A percentile compares a stretch with the other conserved stretches of the same genome.
Conservation (phyloP, 139 green algal genomes). For the Picocystis salinarum region DNA sequence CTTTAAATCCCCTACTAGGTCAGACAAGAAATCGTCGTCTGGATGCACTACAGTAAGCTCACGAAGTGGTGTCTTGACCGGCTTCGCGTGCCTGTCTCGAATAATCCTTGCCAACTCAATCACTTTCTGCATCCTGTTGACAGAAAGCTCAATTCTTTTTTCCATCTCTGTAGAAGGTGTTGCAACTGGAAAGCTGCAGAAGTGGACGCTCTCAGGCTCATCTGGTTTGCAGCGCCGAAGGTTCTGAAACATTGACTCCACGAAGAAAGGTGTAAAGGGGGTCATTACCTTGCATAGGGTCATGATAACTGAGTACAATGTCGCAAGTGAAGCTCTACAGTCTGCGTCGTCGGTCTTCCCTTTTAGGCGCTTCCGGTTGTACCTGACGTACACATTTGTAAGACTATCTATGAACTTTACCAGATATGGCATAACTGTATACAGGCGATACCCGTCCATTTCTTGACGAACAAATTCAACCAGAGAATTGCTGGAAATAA, state of each 20-base stretch:
- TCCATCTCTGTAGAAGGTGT: no score
- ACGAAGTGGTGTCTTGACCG: constrained; percentile 67
- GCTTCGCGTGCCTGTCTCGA: constrained; percentile 52
- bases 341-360: constrained; percentile 40
- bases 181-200: no score
- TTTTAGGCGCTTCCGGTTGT: constrained; percentile 79
- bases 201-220: constrained; percentile 1
- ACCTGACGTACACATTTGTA: constrained; percentile 97
- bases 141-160: constrained; percentile 48
- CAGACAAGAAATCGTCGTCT: constrained; percentile 58
- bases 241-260: constrained; percentile 91
- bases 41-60: constrained; percentile 56
- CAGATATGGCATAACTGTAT: constrained; percentile 83
- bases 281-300: constrained; percentile 74
- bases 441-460: constrained; percentile 95
- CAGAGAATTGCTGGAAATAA: constrained; percentile 48
- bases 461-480: constrained; percentile 59
- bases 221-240: no score
- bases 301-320: constrained; percentile 48
- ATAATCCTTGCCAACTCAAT: constrained; percentile 74
- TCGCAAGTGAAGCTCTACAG: constrained; percentile 35
- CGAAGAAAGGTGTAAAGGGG: constrained; percentile 96
- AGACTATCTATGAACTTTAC: constrained; percentile 89
- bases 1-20: constrained; percentile 57
- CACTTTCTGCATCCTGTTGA: constrained; percentile 70